Evolutionary conservation across 305 asterid genomes (phyloP).

Genomic region (Fraxinus sp.): DNA sequence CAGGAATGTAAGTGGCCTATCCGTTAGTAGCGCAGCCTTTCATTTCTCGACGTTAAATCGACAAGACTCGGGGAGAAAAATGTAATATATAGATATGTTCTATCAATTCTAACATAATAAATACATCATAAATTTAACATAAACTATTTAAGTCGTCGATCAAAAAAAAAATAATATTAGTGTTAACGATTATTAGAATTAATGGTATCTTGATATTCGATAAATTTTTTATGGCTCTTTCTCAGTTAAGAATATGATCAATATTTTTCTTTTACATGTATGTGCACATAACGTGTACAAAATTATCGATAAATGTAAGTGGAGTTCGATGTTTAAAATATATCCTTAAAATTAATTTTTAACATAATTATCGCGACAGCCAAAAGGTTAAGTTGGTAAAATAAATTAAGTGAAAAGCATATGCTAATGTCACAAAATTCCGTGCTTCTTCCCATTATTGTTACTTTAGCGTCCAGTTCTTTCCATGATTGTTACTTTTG

Average conservation of each 20-base stretch:
- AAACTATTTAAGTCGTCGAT: neutral
- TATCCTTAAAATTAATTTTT: neutral
- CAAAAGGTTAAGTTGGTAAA: neutral
- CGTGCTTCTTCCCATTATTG: slow-evolving; percentile 14
- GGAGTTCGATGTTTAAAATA: neutral
- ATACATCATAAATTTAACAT: neutral
- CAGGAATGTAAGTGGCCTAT: neutral
- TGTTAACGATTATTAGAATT: neutral
- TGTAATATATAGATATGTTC: neutral
- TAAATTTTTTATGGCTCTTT: neutral
- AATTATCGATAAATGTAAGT: neutral
- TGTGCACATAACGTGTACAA: neutral
- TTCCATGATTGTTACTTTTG: neutral
- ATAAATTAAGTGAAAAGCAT: neutral
- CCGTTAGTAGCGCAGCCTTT: neutral
- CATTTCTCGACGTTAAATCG: neutral
- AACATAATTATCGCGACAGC: neutral
- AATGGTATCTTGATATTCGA: neutral
- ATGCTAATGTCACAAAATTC: slow-evolving; percentile 17
- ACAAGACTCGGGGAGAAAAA: neutral
- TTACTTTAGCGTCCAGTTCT: slow-evolving; percentile 10
- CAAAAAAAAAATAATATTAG: neutral
- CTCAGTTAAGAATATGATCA: neutral
- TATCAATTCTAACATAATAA: neutral
- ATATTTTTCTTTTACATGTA: neutral